Evolutionary conservation across 2,329 filamentous ascomycete species (phyloP).

Genomic region (Dothideomycetidae sp.): DNA sequence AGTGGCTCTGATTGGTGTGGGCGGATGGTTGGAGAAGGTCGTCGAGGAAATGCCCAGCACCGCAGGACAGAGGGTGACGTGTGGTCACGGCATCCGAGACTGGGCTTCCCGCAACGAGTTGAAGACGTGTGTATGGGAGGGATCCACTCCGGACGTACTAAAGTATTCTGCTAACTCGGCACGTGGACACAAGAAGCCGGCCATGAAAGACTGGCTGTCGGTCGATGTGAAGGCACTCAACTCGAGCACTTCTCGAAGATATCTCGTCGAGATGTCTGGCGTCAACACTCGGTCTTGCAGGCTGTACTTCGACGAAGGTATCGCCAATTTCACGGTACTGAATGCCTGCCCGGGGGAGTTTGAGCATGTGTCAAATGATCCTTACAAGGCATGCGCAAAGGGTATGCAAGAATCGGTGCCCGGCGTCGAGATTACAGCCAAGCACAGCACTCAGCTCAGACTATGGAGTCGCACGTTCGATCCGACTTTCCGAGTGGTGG

Average conservation of each 20-base stretch:
- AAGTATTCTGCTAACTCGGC: slow-evolving; percentile 19
- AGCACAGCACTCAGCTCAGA: slow-evolving; percentile 39
- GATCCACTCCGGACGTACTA: slow-evolving; percentile 51
- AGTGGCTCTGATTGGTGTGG: slow-evolving; percentile 55
- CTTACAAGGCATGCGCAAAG: not conserved
- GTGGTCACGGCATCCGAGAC: slow-evolving; percentile 18
- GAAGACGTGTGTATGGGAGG: slow-evolving; percentile 56
- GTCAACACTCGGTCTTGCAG: slow-evolving; percentile 67
- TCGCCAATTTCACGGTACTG: slow-evolving; percentile 49
- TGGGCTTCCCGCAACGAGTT: slow-evolving; percentile 37
- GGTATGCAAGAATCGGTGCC: not conserved
- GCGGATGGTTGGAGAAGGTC: slow-evolving; percentile 52
- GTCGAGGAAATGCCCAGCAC: slow-evolving; percentile 58
- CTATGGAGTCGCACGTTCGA: slow-evolving; percentile 76
- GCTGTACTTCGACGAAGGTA: slow-evolving; percentile 53
- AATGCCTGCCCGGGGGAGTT: slow-evolving; percentile 20
- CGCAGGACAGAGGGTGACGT: slow-evolving; percentile 39
- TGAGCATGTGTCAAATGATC: not conserved
- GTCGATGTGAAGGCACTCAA: slow-evolving; percentile 8
- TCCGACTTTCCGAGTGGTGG: slow-evolving; percentile 52
- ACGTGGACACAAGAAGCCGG: slow-evolving; percentile 12
- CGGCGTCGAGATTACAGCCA: not conserved
- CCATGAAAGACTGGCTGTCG: slow-evolving; percentile 6
- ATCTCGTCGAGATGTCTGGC: slow-evolving; percentile 48
- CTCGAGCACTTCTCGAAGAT: slow-evolving; percentile 10